Conservation (phyloP, 23 red algal genomes). For the Gracilaria vermiculophylla region DNA sequence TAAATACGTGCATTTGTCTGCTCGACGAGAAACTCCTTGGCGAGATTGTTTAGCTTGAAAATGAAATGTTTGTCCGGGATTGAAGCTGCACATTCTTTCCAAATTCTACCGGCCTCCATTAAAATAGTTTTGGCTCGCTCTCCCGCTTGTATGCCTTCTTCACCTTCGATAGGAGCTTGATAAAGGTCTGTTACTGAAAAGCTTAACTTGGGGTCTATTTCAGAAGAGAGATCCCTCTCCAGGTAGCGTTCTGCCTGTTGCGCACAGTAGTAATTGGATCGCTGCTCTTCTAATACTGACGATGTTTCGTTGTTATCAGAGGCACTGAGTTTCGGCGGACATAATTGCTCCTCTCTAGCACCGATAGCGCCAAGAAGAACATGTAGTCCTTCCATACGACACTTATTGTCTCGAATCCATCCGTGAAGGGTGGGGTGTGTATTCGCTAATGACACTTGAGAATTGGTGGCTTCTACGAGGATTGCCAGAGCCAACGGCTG, state of each 20-base stretch:
- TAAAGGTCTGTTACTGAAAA: background rate
- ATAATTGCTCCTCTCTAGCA: slow-evolving; percentile 10
- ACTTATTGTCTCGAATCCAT: slow-evolving; percentile 27
- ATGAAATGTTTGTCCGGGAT: background rate
- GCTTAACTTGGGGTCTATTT: background rate
- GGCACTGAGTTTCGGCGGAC: background rate
- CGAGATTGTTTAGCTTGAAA: background rate
- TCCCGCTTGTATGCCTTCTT: background rate
- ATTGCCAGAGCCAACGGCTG: background rate
- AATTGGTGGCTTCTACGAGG: slow-evolving; percentile 11
- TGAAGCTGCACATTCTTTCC: background rate
- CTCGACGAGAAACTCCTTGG: background rate
- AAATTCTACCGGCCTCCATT: background rate
- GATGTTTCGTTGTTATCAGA: background rate
- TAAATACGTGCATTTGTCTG: background rate
- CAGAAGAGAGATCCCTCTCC: background rate
- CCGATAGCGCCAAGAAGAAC: slow-evolving; percentile 4
- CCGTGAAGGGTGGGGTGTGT: background rate
- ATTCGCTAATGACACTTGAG: background rate
- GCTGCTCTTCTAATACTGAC: background rate
- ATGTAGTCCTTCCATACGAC: background rate
- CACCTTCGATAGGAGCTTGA: background rate
- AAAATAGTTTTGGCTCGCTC: slow-evolving; percentile 1
- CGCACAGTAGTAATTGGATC: background rate
- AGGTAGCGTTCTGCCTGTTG: background rate